Evolutionary conservation across 2,329 filamentous ascomycete genomes (phyloP).

Genomic region (Colletotrichum melonis): DNA sequence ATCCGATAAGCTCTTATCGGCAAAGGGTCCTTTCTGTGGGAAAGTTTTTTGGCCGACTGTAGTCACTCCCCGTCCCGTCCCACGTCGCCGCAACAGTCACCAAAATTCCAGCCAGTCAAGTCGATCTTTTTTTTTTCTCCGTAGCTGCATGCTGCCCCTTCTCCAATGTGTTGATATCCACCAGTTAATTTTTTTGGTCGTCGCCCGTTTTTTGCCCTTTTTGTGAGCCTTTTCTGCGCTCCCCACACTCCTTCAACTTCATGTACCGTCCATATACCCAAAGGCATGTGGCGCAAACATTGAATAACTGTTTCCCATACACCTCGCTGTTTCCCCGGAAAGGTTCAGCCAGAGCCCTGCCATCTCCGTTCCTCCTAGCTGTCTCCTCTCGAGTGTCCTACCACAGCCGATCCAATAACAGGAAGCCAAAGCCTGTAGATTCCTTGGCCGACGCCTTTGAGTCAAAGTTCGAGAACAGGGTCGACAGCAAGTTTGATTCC

Average conservation of each 20-base stretch:
- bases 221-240: constrained; percentile 19
- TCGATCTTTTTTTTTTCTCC: background rate
- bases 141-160: background rate
- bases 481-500: background rate
- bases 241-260: constrained; percentile 25
- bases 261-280: constrained; percentile 12
- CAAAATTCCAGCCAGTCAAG: constrained; percentile 11
- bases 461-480: background rate
- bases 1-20: constrained; percentile 18
- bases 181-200: constrained; percentile 2
- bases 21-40: background rate
- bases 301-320: background rate
- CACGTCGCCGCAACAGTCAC: background rate
- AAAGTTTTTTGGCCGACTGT: background rate
- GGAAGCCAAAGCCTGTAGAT: background rate
- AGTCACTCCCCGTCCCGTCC: constrained; percentile 23
- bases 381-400: background rate
- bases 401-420: background rate
- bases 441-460: background rate
- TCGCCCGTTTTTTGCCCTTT: background rate
- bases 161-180: constrained; percentile 34
- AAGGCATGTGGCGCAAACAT: background rate
- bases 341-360: background rate
- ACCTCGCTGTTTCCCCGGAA: background rate
- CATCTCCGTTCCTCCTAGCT: background rate